Percentiles rank a stretch among this genome's conserved stretches.
Evolutionary conservation across 331 rosid species (phyloP).

Genomic region (Acacia concinna): DNA sequence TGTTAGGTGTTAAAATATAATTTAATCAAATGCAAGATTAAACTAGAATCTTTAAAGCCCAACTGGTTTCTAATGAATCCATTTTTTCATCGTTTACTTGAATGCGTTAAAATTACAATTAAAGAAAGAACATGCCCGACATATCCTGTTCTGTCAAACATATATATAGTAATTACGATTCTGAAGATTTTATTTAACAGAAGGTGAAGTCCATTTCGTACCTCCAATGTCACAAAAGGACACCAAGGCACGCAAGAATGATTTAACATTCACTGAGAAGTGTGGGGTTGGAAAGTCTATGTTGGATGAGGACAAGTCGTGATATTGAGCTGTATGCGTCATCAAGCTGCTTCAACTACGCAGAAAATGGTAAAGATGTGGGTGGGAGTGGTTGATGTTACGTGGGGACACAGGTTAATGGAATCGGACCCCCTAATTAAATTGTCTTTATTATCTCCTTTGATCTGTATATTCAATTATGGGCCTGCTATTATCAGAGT

Average conservation of each 20-base stretch:
- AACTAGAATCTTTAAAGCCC: too few species aligned
- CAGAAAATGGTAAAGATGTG: not conserved
- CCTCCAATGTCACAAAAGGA: too few species aligned
- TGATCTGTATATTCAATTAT: constrained; percentile 1
- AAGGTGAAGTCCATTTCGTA: too few species aligned
- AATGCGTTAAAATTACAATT: too few species aligned
- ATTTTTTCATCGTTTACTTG: too few species aligned
- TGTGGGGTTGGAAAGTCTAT: not conserved
- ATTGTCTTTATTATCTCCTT: not conserved
- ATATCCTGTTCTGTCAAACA: too few species aligned
- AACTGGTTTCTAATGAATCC: too few species aligned
- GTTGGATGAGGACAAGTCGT: not conserved
- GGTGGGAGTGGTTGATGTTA: not conserved
- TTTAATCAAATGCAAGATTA: too few species aligned
- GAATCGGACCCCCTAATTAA: not conserved
- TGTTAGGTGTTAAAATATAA: too few species aligned
- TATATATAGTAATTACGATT: too few species aligned
- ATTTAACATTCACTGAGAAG: not conserved
- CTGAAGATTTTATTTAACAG: too few species aligned
- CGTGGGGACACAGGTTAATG: not conserved
- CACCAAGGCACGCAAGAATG: not conserved
- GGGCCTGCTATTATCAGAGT: not conserved
- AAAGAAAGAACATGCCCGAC: too few species aligned
- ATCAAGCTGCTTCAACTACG: not conserved
- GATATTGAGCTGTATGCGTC: not conserved